These are phyloP conservation scores for Brettanomyces nanus DNA, from an alignment of 805 yeast genomes.

Conservation along the genomic window DNA sequence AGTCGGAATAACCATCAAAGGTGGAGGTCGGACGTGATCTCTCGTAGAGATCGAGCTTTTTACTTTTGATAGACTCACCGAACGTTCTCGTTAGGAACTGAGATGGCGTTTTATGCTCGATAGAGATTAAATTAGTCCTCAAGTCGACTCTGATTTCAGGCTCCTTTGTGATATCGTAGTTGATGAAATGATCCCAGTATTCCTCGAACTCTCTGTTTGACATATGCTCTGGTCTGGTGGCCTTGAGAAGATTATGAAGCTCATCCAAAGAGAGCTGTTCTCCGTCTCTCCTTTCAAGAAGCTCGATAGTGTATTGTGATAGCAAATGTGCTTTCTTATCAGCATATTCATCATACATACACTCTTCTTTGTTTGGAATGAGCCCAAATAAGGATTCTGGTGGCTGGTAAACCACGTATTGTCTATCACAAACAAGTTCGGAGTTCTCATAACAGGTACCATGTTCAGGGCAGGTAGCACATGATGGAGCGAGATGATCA, in stretches of 20 bases:
- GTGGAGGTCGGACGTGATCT: not conserved
- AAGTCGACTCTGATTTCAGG: conserved; percentile 69
- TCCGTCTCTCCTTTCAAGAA: conserved; percentile 65
- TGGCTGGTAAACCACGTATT: conserved; percentile 43
- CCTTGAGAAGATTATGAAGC: conserved; percentile 59
- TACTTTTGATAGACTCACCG: not conserved
- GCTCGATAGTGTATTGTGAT: conserved; percentile 55
- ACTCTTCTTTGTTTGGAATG: conserved; percentile 53
- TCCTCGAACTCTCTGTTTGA: conserved; percentile 62
- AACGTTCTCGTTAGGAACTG: conserved; percentile 6
- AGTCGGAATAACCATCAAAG: not conserved
- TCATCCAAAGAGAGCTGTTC: conserved; percentile 52
- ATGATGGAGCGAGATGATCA: conserved; percentile 42
- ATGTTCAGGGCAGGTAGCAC: conserved; percentile 75
- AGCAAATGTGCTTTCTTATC: conserved; percentile 60
- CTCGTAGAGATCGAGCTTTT: not conserved
- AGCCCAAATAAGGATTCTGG: conserved; percentile 48
- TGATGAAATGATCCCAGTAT: conserved; percentile 60
- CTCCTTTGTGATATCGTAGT: conserved; percentile 29
- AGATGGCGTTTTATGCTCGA: conserved; percentile 41
- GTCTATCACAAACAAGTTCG: conserved; percentile 62
- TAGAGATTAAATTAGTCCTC: conserved; percentile 16
- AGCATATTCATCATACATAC: conserved; percentile 68
- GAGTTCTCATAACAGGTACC: conserved; percentile 63
- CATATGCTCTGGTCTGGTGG: conserved; percentile 37